Percentiles rank a stretch among this genome's conserved stretches.
phyloP scores from a whole-genome alignment of 2,329 filamentous ascomycete genomes.

The Biscogniauxia marginata region DNA sequence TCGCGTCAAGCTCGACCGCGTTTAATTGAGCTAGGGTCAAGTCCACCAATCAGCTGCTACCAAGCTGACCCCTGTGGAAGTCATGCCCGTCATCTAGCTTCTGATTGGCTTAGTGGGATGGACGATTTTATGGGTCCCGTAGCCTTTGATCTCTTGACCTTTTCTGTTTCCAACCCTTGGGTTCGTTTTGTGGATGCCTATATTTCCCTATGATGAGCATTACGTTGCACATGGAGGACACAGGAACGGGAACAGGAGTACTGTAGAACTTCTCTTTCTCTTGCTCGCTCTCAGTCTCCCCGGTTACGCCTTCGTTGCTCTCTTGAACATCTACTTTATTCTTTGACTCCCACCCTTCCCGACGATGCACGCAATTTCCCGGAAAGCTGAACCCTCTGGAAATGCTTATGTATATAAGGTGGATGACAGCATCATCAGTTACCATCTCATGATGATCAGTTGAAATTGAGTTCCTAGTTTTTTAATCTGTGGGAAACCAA shows the following conservation, averaged over 20 bases:
- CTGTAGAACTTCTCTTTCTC: not conserved
- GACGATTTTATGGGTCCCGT: not conserved
- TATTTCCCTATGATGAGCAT: not conserved
- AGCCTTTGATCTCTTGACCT: not conserved
- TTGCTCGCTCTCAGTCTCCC: not conserved
- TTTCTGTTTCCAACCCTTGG: not conserved
- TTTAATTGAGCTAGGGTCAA: not conserved
- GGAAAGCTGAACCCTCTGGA: not conserved
- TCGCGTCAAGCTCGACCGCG: not conserved
- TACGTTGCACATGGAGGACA: not conserved
- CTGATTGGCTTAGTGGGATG: not conserved
- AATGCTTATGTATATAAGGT: not conserved
- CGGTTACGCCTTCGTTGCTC: too few species aligned
- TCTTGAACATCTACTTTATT: not conserved
- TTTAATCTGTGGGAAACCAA: not conserved
- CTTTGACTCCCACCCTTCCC: not conserved
- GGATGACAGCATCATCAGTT: not conserved
- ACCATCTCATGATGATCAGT: not conserved
- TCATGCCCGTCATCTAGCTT: not conserved
- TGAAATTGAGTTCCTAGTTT: not conserved
- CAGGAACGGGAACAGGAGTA: not conserved
- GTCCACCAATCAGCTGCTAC: not conserved
- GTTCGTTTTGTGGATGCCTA: not conserved
- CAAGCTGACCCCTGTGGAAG: not conserved
- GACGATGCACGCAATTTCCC: not conserved